A percentile compares a stretch with the other conserved stretches of the same genome.
Evolutionary conservation across 345 rosid species (phyloP).

Genomic region (Excoecaria agallocha): DNA sequence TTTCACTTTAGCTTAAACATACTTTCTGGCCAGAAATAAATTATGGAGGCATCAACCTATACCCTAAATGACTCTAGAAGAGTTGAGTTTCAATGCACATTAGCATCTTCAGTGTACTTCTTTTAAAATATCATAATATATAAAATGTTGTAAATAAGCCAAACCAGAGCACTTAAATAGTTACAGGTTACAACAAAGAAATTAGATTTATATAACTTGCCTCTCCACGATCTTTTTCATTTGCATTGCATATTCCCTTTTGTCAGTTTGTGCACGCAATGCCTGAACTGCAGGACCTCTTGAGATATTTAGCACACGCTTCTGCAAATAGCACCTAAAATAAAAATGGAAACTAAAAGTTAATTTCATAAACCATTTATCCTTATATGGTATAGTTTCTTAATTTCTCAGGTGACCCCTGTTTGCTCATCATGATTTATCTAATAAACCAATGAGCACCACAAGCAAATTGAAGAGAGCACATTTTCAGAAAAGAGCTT

Average conservation of each 20-base stretch:
- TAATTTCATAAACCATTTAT: no score
- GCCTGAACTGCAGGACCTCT: slow-evolving; percentile 98
- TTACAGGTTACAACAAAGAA: slow-evolving; percentile 13
- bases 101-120: neutral
- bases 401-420: neutral
- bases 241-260: slow-evolving; percentile 91
- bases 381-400: neutral
- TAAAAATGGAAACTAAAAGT: slow-evolving; percentile 3
- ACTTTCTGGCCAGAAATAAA: neutral
- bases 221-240: slow-evolving; percentile 85
- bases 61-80: neutral
- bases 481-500: neutral
- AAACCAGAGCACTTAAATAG: neutral
- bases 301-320: slow-evolving; percentile 81
- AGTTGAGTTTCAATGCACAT: neutral
- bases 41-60: neutral
- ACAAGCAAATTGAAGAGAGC: neutral
- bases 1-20: neutral
- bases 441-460: no score
- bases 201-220: slow-evolving; percentile 34
- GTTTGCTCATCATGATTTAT: no score
- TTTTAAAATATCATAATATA: neutral
- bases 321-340: slow-evolving; percentile 89
- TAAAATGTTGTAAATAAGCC: neutral
- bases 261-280: slow-evolving; percentile 97